Evolutionary conservation across 805 yeast species (phyloP), one percentile per base, ranked within the genome.

Genomic region (Candida pini): DNA sequence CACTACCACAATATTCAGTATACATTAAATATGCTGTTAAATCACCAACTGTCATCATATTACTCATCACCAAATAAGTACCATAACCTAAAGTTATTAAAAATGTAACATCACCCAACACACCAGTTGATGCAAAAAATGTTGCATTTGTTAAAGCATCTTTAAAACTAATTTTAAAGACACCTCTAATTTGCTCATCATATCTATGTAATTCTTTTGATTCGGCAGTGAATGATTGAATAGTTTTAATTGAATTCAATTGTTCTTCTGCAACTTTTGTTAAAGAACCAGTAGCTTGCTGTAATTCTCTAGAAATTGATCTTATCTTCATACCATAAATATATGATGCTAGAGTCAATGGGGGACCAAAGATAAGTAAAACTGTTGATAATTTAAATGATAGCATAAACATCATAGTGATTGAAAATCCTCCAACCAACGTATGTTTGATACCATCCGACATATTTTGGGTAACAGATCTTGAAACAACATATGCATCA

Each of bases 191-290:
- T 47, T 81, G 85, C 12, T 67, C 56, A 42, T 88, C 81, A 58
- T 86, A 89, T 26, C 81, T 76, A 33, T 72, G 76, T 22, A 90
- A 74, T 47, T 88, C 96, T 34, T 74, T 68, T 27, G 72, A 68
- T 57, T 90, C 97, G 20, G 95, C 94, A 9, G 88, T 87, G 56
- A 87, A 89, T 5, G 94, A 76, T 57, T 92, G 97, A 29, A 94
- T 88, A 0, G 96, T 88, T 46, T 76, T 76, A 28, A 89, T 73
- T 5, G 94, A 89, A 48, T 81, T 83, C 40, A 89, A 68, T 44
- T 92, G 87, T 49, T 90, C 97, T 53, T 89, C 97, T 14, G 95
- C 82, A 7, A 84, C 94, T 52, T 88, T 86, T 0, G 97, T 85
- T 49, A 92, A 66, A 6, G 76, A 75, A 31, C 97, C 97, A 28